Evolutionary conservation across 805 yeast genomes (phyloP), one percentile per base, ranked within the genome.

Genomic region (Scheffersomyces coipomensis): DNA sequence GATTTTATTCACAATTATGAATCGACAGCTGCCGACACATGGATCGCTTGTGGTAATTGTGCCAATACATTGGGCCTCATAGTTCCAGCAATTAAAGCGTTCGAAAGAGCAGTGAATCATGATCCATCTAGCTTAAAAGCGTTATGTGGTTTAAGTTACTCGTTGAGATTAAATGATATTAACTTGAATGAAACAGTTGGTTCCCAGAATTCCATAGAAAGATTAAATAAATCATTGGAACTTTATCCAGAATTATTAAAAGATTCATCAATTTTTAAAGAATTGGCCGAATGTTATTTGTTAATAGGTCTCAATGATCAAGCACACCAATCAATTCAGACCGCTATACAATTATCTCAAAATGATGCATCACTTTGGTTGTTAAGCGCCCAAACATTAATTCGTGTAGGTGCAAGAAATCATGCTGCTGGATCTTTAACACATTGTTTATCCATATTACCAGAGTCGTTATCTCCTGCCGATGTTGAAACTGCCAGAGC

Each of bases 201-300:
- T 4, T 54, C 69, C 4, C 70, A 59, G 31, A 55, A 55, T 5
- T 60, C 76, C 4, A 64, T 73, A 9, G 73, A 67, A 29, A 48
- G 68, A 5, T 53, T 76, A 13, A 67, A 62, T 37, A 52, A 62
- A 19, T 56, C 74, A 3, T 56, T 74, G 33, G 66, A 62, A 10
- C 49, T 51, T 16, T 65, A 53, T 40, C 71, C 73, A 2, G 56
- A 57, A 1, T 52, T 78, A 17, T 53, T 64, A 22, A 62, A 63
- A 34, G 72, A 70, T 35, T 46, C 71, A 0, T 44, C 49, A 5
- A 47, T 79, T 4, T 73, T 76, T 65, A 68, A 64, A 35, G 83
- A 77, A 49, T 58, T 79, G 37, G 70, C 79, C 0, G 78, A 75
- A 42, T 72, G 80, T 39, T 78, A 79, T 47, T 49, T 75, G 11